These are phyloP conservation scores for Circinella minor DNA, from an alignment of 371 early-diverging fungal genomes.

Conservation along the genomic window DNA sequence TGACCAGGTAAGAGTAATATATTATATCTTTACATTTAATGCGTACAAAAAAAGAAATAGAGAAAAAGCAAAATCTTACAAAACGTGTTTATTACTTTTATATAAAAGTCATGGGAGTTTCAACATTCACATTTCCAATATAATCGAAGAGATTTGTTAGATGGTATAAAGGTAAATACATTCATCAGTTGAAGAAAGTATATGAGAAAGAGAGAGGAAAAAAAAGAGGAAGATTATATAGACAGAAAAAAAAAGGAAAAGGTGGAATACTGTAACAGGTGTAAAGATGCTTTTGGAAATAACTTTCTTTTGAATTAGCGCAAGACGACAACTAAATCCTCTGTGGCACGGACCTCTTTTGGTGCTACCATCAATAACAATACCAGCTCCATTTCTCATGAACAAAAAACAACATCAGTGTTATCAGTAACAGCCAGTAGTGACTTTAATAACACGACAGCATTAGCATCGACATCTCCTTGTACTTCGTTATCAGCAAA, in stretches of 20 bases:
- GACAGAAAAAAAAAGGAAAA: not conserved
- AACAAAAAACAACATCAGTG: not conserved
- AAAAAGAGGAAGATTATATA: not conserved
- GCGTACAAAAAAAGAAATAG: not conserved
- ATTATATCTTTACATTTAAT: not conserved
- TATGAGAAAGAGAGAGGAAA: too few relatives aligned
- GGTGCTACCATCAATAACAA: not conserved
- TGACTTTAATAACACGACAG: not conserved
- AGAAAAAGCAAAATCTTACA: not conserved
- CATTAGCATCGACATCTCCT: not conserved
- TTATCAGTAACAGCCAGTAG: too few relatives aligned
- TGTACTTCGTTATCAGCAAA: not conserved
- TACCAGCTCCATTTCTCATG: not conserved
- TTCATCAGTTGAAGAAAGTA: too few relatives aligned
- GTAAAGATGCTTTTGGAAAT: constrained; percentile 4
- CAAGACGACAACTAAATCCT: constrained; percentile 10
- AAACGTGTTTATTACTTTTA: not conserved
- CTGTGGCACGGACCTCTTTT: constrained; percentile 6
- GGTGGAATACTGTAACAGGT: not conserved
- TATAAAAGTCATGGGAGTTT: constrained; percentile 75
- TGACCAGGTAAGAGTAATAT: constrained; percentile 56
- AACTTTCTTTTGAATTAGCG: constrained; percentile 6
- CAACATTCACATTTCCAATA: constrained; percentile 75
- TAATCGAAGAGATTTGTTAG: constrained; percentile 64
- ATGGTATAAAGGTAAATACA: constrained; percentile 51